These are phyloP conservation scores for Betula pendula DNA, from an alignment of 306 rosid species.

Conservation along the genomic window DNA sequence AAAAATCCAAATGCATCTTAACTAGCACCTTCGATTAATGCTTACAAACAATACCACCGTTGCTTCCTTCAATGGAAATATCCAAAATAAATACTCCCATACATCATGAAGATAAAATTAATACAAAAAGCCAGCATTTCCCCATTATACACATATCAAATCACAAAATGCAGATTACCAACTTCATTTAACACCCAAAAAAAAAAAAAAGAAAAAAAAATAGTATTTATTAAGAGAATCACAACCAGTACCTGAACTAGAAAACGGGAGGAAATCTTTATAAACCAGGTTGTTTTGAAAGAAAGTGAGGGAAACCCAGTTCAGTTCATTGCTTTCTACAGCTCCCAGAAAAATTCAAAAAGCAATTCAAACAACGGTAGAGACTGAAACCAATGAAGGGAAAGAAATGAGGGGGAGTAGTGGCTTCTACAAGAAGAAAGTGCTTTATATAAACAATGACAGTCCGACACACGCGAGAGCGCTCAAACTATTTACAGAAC, in stretches of 20 bases:
- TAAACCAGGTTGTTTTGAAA: slow-evolving; percentile 1
- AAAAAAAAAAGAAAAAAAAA: not conserved
- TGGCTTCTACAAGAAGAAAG: not conserved
- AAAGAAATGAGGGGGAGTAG: not conserved
- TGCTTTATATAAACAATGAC: not conserved
- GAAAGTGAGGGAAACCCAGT: slow-evolving; percentile 19
- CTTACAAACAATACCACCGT: slow-evolving; percentile 13
- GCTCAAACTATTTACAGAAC: slow-evolving; percentile 5
- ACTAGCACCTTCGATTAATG: slow-evolving; percentile 2
- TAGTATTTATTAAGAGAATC: not conserved
- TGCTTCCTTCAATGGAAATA: slow-evolving; percentile 15
- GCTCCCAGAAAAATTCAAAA: slow-evolving; percentile 17
- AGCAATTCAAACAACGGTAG: not conserved
- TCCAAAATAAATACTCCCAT: slow-evolving; percentile 18
- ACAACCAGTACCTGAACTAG: slow-evolving; percentile 29
- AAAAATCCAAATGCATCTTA: not conserved
- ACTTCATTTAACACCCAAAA: not conserved
- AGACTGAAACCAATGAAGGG: not conserved
- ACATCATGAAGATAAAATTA: not conserved
- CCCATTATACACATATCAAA: not conserved
- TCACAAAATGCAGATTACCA: not conserved
- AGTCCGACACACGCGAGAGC: not conserved
- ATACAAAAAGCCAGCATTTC: slow-evolving; percentile 4
- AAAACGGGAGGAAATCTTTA: slow-evolving; percentile 6
- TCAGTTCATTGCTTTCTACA: slow-evolving; percentile 13